Conservation (phyloP, 257 asterid genomes). For the Solanum bulbocastanum region DNA sequence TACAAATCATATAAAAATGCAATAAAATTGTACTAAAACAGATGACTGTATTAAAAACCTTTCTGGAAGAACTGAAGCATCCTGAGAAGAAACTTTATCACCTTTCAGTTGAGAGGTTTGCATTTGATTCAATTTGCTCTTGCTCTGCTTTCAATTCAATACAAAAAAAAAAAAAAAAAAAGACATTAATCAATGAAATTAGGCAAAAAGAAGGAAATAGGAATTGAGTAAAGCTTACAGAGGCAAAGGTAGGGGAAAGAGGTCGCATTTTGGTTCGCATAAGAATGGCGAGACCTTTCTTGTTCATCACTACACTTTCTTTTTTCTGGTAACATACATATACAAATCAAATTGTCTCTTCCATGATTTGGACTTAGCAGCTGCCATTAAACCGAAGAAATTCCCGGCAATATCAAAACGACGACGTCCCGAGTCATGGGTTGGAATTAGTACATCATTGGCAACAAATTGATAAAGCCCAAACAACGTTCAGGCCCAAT, state of each 20-base stretch:
- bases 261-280: conserved; percentile 80
- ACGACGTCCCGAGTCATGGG: neutral
- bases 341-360: neutral
- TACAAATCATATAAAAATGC: neutral
- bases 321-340: neutral
- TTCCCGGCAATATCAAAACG: neutral
- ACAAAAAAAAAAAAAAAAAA: neutral
- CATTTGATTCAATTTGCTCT: neutral
- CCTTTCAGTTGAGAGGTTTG: neutral
- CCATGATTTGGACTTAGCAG: neutral
- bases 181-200: neutral
- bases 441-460: neutral
- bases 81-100: neutral
- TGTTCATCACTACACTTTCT: conserved; percentile 27
- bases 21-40: neutral
- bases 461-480: neutral
- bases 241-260: conserved; percentile 43
- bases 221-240: conserved; percentile 23
- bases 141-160: neutral
- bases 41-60: neutral
- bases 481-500: neutral
- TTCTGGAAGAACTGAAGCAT: neutral
- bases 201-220: neutral
- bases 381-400: neutral
- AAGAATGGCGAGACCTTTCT: conserved; percentile 56